Base-by-base conservation (phyloP, 1,284 basidiomycete species). In the Heterobasidion irregulare region DNA sequence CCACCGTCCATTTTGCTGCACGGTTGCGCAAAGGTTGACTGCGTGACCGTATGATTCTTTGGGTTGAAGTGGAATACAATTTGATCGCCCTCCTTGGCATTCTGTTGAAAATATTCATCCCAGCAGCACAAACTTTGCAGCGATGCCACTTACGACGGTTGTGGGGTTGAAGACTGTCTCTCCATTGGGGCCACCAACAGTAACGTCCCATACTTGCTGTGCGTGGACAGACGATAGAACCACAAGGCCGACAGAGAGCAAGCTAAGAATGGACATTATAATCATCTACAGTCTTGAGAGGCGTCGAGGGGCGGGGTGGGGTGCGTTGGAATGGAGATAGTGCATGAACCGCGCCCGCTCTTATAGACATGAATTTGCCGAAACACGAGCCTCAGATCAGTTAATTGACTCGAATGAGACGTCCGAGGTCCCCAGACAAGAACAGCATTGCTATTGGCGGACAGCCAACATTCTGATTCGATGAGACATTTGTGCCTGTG, bases 11-110 rank as follows among this genome's bases (percentile, higher is more conserved):
- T 56, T 10, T 67, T 66, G 0, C 66, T 57, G 60, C 83, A 85
- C 1, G 84, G 84, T 9, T 64, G 66, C 1, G 68, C 68, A 26
- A 85, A 72, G 2, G 78, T 72, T 2, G 81, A 83, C 58, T 84
- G 82, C 0, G 82, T 83, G 16, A 73, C 77, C 7, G 82, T 84
- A 62, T 86, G 83, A 64, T 84, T 85, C 64, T 82, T 78, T 64
- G 80, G 78, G 62, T 72, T 64, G 71, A 84, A 83, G 15, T 65
- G 72, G 63, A 84, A 84, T 34, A 68, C 57, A 16, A 84, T 68
- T 4, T 65, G 62, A 58, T 84, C 82, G 15, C 80, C 80, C 13
- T 62, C 38, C 35, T 66, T 66, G 4, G 80, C 80, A 57, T 65
- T 75, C 78, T 82, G 54, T 3, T 44, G 32, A 12, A 19, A 32